A percentile compares a stretch with the other conserved stretches of the same genome.
Conservation (phyloP, 345 rosid species). For the Heritiera fomes region DNA sequence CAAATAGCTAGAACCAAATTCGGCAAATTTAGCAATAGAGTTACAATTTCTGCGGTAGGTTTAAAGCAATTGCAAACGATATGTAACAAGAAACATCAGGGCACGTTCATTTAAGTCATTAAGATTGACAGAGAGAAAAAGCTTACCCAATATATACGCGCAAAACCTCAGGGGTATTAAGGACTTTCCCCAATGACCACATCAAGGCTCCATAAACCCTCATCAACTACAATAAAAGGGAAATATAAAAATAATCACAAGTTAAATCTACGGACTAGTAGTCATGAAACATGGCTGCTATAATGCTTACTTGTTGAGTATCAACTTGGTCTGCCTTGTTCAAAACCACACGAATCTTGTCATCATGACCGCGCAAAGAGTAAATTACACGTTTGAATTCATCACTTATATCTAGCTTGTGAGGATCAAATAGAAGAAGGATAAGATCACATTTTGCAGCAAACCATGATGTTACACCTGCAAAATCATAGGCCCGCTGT, state of each 20-base stretch:
- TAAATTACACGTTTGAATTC: slow-evolving; percentile 96
- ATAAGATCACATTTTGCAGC: slow-evolving; percentile 97
- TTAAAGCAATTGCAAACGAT: neutral
- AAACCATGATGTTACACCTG: slow-evolving; percentile 96
- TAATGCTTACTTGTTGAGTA: slow-evolving; percentile 71
- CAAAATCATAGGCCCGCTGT: slow-evolving; percentile 84
- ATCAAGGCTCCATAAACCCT: slow-evolving; percentile 97
- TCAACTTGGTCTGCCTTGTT: slow-evolving; percentile 96
- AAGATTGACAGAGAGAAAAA: neutral
- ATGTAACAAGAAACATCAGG: neutral
- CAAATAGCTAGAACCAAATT: too few relatives aligned
- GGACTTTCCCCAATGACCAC: slow-evolving; percentile 99
- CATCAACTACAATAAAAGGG: slow-evolving; percentile 64
- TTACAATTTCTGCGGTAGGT: neutral
- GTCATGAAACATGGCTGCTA: neutral
- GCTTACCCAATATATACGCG: slow-evolving; percentile 94
- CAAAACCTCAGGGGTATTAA: slow-evolving; percentile 87
- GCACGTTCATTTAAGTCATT: neutral
- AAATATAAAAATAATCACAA: slow-evolving; percentile 8
- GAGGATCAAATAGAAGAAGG: slow-evolving; percentile 92
- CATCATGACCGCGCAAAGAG: slow-evolving; percentile 92
- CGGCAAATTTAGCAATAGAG: neutral
- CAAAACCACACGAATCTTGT: slow-evolving; percentile 92
- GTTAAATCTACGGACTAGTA: neutral
- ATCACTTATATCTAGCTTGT: slow-evolving; percentile 91